A percentile compares a stretch with the other conserved stretches of the same genome.
phyloP scores from a whole-genome alignment of 2,329 filamentous ascomycete species.

The Aureobasidium sp. region DNA sequence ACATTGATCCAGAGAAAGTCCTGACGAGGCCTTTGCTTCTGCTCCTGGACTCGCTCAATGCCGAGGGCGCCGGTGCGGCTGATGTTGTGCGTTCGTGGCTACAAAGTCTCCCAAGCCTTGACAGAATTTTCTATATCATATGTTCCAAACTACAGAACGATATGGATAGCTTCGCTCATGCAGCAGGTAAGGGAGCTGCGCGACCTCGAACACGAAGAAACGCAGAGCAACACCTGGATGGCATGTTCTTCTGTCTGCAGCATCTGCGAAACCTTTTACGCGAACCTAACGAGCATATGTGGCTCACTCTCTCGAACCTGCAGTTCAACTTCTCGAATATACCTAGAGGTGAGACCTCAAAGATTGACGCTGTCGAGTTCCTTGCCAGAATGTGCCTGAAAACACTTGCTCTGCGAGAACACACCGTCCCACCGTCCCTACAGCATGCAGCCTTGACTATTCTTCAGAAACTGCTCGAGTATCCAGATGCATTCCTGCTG shows the following conservation, averaged over 20 bases:
- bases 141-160: slow-evolving; percentile 14
- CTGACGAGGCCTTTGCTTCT: slow-evolving; percentile 75
- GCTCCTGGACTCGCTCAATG: slow-evolving; percentile 68
- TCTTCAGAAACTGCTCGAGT: slow-evolving; percentile 22
- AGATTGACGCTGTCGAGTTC: slow-evolving; percentile 19
- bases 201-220: slow-evolving; percentile 14
- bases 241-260: slow-evolving; percentile 69
- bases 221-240: slow-evolving; percentile 37
- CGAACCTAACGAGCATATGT: slow-evolving; percentile 61
- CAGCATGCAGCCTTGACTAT: slow-evolving; percentile 21
- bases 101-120: slow-evolving; percentile 51
- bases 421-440: slow-evolving; percentile 10
- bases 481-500: slow-evolving; percentile 19
- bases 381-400: slow-evolving; percentile 22
- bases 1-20: slow-evolving; percentile 62
- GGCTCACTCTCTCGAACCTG: slow-evolving; percentile 36
- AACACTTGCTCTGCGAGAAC: slow-evolving; percentile 17
- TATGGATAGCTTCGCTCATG: slow-evolving; percentile 17
- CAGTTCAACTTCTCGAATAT: slow-evolving; percentile 2
- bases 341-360: not conserved
- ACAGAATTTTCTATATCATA: slow-evolving; percentile 38
- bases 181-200: not conserved
- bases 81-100: slow-evolving; percentile 78
- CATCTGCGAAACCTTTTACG: slow-evolving; percentile 67
- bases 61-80: slow-evolving; percentile 66